Conservation (phyloP, 202 grass and related monocot species). For the Carex sylvatica region DNA sequence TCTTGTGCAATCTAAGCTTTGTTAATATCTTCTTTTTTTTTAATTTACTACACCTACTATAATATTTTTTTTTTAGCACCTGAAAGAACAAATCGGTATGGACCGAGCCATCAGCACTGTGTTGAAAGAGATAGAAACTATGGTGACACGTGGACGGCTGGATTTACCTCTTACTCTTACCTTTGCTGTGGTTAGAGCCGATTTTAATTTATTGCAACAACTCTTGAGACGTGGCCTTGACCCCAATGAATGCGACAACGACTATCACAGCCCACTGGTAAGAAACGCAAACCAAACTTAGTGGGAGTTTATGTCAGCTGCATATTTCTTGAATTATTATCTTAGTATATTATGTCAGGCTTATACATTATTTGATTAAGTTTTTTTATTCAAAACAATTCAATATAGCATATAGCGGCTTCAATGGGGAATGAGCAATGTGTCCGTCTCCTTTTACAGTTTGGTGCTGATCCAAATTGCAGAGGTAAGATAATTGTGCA, state of each 20-base stretch:
- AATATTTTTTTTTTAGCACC: conserved; percentile 42
- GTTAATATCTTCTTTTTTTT: background rate
- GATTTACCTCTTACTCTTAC: conserved; percentile 80
- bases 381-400: conserved; percentile 24
- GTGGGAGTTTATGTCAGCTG: too few species aligned
- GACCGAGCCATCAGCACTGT: conserved; percentile 52
- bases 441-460: conserved; percentile 58
- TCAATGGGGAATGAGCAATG: conserved; percentile 74
- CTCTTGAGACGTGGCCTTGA: conserved; percentile 77
- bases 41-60: conserved; percentile 6
- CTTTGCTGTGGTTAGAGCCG: conserved; percentile 75
- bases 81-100: conserved; percentile 49
- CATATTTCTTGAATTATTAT: too few species aligned
- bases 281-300: conserved; percentile 16
- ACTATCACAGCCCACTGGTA: conserved; percentile 74
- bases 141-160: conserved; percentile 75
- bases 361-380: background rate
- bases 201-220: conserved; percentile 63
- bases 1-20: background rate
- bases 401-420: conserved; percentile 82
- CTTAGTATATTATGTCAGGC: background rate
- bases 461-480: conserved; percentile 78
- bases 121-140: conserved; percentile 80
- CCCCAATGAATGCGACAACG: conserved; percentile 77
- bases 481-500: conserved; percentile 34